Evolutionary conservation across 257 asterid species (phyloP), one percentile per base, ranked within the genome.

Genomic region (Nicotiana tabacum): DNA sequence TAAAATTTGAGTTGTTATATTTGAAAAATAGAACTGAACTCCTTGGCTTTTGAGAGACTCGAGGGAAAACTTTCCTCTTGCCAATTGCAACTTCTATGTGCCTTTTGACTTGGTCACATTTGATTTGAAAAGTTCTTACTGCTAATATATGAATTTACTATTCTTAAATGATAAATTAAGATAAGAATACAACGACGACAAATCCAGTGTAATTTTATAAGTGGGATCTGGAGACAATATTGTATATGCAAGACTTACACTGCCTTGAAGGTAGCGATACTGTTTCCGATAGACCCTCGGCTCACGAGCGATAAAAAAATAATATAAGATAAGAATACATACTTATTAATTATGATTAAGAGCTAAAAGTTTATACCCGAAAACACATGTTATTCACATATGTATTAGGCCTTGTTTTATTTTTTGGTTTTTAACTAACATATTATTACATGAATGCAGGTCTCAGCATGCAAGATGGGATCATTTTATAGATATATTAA

Each of bases 391-490:
- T 24, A 13, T 64, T 2, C 27, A 61, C 37, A 27, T 37, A 39
- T 39, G 9, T 39, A 35, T 61, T 79, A 35, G 39, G 72, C 4
- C 13, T 12, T 0, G 10, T 18, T 35, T 13, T 61, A 37, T 2
- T 74, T 58, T 79, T 16, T 60, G 4, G 35, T 9, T 39, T 51
- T 62, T 39, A 39, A 62, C 61, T 46, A 48, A 78, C 51, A 60
- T 66, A 78, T 12, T 60, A 81, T 80, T 78, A 62, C 83, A 72
- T 84, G 82, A 58, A 15, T 79, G 88, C 97, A 95, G 98, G 92
- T 95, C 30, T 87, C 95, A 0, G 96, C 98, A 18, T 89, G 91
- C 87, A 93, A 92, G 91, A 91, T 90, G 72, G 93, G 92, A 43
- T 91, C 64, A 16, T 48, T 89, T 81, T 92, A 92, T 5, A 90